Evolutionary conservation across 139 green algal species (phyloP).

Genomic region (Chlamydomonas sphaeroides): DNA sequence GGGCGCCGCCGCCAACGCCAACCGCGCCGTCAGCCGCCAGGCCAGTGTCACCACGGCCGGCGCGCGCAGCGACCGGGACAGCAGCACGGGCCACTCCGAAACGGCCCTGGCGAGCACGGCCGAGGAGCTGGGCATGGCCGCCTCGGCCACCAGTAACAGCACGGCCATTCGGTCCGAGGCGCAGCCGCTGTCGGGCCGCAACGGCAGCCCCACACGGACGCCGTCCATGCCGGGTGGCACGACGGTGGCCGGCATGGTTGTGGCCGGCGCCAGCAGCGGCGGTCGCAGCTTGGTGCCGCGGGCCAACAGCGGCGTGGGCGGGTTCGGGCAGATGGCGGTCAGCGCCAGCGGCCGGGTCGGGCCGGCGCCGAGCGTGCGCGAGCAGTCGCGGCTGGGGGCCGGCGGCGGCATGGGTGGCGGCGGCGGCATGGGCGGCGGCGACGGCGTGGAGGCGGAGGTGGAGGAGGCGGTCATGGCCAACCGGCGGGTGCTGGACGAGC

Average conservation of each 20-base stretch:
- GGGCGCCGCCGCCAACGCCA: neutral
- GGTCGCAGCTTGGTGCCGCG: neutral
- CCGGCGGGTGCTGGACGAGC: constrained; percentile 38
- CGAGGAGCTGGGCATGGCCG: too few relatives aligned
- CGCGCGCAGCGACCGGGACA: neutral
- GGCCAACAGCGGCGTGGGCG: constrained; percentile 16
- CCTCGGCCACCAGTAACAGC: neutral
- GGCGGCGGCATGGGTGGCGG: neutral
- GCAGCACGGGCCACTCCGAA: neutral
- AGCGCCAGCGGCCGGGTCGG: neutral
- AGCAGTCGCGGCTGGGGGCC: constrained; percentile 12
- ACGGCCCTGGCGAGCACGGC: too few relatives aligned
- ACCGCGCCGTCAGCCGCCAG: neutral
- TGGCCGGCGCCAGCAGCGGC: too few relatives aligned
- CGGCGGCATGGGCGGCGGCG: neutral
- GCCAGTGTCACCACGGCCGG: neutral
- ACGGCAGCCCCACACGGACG: too few relatives aligned
- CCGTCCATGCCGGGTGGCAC: too few relatives aligned
- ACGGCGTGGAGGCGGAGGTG: constrained; percentile 35
- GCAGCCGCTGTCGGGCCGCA: too few relatives aligned
- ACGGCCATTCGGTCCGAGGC: too few relatives aligned
- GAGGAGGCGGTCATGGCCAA: constrained; percentile 49
- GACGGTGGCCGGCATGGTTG: too few relatives aligned
- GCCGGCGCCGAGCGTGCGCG: neutral
- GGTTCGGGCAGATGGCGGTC: neutral